phyloP scores from a whole-genome alignment of 2,329 filamentous ascomycete genomes.

The Clarireedia sp. region DNA sequence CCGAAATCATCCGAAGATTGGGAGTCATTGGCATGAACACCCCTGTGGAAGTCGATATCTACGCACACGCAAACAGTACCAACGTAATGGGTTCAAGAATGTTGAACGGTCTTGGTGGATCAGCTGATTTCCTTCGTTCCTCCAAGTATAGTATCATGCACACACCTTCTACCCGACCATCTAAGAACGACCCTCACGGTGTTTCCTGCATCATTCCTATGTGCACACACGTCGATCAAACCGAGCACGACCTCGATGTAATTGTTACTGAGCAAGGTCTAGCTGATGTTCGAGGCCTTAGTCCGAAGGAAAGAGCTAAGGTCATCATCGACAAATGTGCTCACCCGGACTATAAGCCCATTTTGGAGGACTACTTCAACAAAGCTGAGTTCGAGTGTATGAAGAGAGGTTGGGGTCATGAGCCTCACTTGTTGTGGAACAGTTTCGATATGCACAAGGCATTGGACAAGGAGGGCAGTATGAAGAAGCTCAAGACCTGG shows the following conservation, averaged over 20 bases:
- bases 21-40: constrained; percentile 95
- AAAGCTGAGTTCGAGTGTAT: constrained; percentile 82
- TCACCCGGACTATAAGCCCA: constrained; percentile 77
- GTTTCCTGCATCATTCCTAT: constrained; percentile 87
- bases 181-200: constrained; percentile 74
- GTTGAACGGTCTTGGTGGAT: constrained; percentile 78
- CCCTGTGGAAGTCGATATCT: constrained; percentile 88
- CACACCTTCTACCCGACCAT: constrained; percentile 72
- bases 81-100: constrained; percentile 84
- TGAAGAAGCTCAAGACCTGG: constrained; percentile 43
- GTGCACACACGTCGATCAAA: constrained; percentile 88
- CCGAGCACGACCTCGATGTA: constrained; percentile 87
- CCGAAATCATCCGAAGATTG: constrained; percentile 80
- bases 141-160: constrained; percentile 91
- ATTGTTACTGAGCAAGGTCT: constrained; percentile 70
- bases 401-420: constrained; percentile 80
- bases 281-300: constrained; percentile 76
- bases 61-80: constrained; percentile 86
- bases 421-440: constrained; percentile 82
- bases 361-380: constrained; percentile 74
- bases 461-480: constrained; percentile 72
- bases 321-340: constrained; percentile 84
- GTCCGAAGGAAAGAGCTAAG: constrained; percentile 69
- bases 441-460: constrained; percentile 86
- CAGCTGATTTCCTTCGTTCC: constrained; percentile 71